Base-by-base conservation (phyloP, 176 grass and related monocot species). In the Zoysia pacifica region DNA sequence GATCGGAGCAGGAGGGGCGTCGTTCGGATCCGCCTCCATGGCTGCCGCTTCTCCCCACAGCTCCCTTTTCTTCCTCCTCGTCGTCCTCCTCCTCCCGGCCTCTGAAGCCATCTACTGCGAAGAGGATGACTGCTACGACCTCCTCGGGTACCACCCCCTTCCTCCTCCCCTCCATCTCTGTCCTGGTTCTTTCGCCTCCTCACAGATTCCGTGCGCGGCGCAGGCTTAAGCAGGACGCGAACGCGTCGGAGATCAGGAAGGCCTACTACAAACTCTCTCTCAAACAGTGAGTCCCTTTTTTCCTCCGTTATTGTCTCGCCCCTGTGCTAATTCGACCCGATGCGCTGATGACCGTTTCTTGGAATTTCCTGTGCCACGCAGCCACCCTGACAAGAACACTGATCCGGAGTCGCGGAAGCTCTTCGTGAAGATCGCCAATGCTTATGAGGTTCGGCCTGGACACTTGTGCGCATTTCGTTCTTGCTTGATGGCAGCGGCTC, bases 211-310 rank as follows among this genome's bases (percentile, higher is more conserved):
- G 6, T 39, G 58, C 18, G 11, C 36, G 11, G 11, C 3, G 10
- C 85, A 97, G 95, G 75, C 52, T 97, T 80, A 90, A 91, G 36
- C 92, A 97, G 84, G 86, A 78, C 62, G 92, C 95, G 10, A 94
- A 97, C 80, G 75, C 86, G 52, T 93, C 95, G 7, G 95, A 97
- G 83, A 97, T 97, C 81, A 94, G 84, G 92, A 89, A 94, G 62
- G 90, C 95, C 36, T 97, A 97, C 77, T 97, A 94, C 89, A 97
- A 93, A 85, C 95, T 97, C 62, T 97, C 95, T 61, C 88, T 97
- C 70, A 94, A 94, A 81, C 56, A 97, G 94, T 94, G 85, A 48
- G 87, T 52, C 64, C 20, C 8, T 3, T 38, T 7, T 7, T 35
- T 7, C 9, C 9, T 48, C 38, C 2, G 41, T 74, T 12, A 5